phyloP scores from a whole-genome alignment of 768 basidiomycete species.

The Mycena sanguinolenta region DNA sequence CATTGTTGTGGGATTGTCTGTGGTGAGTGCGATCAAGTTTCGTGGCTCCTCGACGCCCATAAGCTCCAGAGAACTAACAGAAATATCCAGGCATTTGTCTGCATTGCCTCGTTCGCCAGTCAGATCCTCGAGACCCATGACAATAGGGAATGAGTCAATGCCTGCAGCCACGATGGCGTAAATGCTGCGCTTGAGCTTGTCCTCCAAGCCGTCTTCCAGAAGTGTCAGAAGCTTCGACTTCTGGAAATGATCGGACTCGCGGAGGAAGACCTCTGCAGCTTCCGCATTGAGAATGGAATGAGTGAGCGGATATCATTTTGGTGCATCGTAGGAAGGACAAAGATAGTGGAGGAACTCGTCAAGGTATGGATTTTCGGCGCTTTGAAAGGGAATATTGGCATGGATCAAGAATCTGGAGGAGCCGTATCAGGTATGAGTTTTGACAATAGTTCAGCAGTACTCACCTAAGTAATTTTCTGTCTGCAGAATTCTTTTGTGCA shows the following conservation, averaged over 20 bases:
- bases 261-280: neutral
- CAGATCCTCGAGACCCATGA: constrained; percentile 14
- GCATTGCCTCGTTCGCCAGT: neutral
- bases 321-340: neutral
- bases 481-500: neutral
- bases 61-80: neutral
- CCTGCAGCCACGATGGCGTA: neutral
- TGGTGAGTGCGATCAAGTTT: neutral
- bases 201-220: neutral
- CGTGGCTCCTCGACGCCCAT: neutral
- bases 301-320: neutral
- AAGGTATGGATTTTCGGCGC: neutral
- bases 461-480: neutral
- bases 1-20: neutral
- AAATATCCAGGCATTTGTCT: neutral
- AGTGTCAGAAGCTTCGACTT: neutral
- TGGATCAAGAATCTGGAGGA: neutral
- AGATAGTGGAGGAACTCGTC: neutral
- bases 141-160: neutral
- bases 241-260: neutral
- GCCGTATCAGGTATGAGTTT: too few relatives aligned
- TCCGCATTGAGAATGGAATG: neutral
- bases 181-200: neutral
- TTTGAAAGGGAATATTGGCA: neutral
- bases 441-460: neutral